Base-by-base conservation (phyloP, 2,329 filamentous ascomycete species). In the Cladosporium oxysporum region DNA sequence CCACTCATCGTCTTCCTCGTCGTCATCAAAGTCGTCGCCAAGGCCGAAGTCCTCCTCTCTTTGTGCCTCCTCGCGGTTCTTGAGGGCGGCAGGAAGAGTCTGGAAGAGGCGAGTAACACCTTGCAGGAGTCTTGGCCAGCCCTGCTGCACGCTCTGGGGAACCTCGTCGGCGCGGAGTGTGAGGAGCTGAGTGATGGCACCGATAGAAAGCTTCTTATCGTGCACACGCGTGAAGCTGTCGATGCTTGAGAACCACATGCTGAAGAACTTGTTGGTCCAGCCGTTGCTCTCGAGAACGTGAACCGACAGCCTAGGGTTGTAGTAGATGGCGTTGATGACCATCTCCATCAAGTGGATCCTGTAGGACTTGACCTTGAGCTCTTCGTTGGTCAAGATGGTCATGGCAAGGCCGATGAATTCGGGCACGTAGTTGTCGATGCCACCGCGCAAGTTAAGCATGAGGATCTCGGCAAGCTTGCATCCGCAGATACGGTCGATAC, bases 201-300 rank as follows among this genome's bases (percentile, higher is more conserved):
- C 91, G 73, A 99, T 97, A 69, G 92, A 97, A 29, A 99, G 84
- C 84, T 97, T 99, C 87, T 99, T 99, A 83, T 99, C 95, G 77
- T 99, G 95, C 2, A 99, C 95, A 50, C 95, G 87, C 62, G 88
- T 91, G 81, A 99, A 98, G 74, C 88, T 90, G 69, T 96, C 91
- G 82, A 99, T 99, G 81, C 90, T 96, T 50, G 92, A 92, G 79
- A 99, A 99, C 95, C 95, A 99, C 66, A 96, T 83, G 79, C 92
- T 97, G 83, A 99, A 99, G 82, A 99, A 99, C 76, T 96, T 96
- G 81, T 98, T 98, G 7, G 95, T 98, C 94, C 93, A 97, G 67
- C 88, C 90, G 74, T 96, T 94, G 62, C 85, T 82, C 81, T 99
- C 95, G n/a, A 99, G 85, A 44, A 97, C 88, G 68, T 93, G 90